A percentile compares a stretch with the other conserved stretches of the same genome.
Evolutionary conservation across 345 rosid species (phyloP).

Genomic region (Atalantia buxifolia): DNA sequence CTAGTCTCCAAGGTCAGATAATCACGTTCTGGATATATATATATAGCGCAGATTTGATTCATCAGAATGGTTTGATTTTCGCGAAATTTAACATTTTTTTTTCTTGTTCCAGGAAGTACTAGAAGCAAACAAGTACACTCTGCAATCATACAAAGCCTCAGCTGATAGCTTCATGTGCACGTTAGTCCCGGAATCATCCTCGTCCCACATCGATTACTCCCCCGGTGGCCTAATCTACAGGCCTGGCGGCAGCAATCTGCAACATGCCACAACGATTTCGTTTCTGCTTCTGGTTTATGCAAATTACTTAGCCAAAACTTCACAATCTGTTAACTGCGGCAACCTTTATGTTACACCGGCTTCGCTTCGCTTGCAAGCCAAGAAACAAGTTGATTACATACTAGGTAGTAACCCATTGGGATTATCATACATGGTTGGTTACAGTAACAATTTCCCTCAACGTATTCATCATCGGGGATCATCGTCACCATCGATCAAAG

Average conservation of each 20-base stretch:
- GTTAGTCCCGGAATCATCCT: slow-evolving; percentile 64
- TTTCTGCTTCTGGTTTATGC: slow-evolving; percentile 88
- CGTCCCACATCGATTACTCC: slow-evolving; percentile 66
- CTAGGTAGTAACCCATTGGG: slow-evolving; percentile 87
- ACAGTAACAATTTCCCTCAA: slow-evolving; percentile 62
- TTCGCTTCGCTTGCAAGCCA: slow-evolving; percentile 73
- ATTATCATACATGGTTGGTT: slow-evolving; percentile 92
- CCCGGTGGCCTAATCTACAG: slow-evolving; percentile 94
- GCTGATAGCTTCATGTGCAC: slow-evolving; percentile 99
- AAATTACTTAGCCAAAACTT: slow-evolving; percentile 59
- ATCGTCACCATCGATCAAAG: slow-evolving; percentile 65
- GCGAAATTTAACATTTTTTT: not conserved
- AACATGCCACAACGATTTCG: slow-evolving; percentile 84
- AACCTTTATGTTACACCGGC: slow-evolving; percentile 40
- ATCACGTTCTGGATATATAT: not conserved
- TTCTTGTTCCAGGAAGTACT: slow-evolving; percentile 53
- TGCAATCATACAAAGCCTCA: slow-evolving; percentile 78
- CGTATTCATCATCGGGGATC: slow-evolving; percentile 94
- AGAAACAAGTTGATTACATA: slow-evolving; percentile 83
- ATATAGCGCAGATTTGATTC: not conserved
- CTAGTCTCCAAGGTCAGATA: slow-evolving; percentile 76
- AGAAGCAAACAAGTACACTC: slow-evolving; percentile 53
- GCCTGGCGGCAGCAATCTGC: slow-evolving; percentile 96
- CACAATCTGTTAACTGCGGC: slow-evolving; percentile 68
- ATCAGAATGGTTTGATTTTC: not conserved